Evolutionary conservation across 2,329 filamentous ascomycete genomes (phyloP).

Genomic region (Aspergillus pseudotamarii): DNA sequence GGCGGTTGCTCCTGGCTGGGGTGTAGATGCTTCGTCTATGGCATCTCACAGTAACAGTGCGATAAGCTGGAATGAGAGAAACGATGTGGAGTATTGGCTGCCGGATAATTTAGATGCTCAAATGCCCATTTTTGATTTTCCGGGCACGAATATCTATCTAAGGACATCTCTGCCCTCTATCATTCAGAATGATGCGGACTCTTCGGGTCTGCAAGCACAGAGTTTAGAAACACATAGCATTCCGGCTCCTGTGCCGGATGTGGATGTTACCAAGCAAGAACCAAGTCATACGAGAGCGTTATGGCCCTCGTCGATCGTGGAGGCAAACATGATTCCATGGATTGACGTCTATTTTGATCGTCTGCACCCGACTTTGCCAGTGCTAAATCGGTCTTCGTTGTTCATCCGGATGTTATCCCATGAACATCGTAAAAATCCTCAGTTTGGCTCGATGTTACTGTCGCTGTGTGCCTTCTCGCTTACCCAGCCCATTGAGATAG

Average conservation of each 20-base stretch:
- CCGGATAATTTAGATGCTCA: slow-evolving; percentile 38
- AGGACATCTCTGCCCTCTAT: slow-evolving; percentile 39
- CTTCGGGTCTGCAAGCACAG: slow-evolving; percentile 24
- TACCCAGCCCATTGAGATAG: slow-evolving; percentile 49
- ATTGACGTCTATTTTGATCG: slow-evolving; percentile 50
- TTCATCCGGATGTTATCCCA: slow-evolving; percentile 46
- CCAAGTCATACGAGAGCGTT: slow-evolving; percentile 29
- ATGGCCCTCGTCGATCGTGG: slow-evolving; percentile 44
- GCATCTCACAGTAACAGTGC: slow-evolving; percentile 24
- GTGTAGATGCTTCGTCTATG: slow-evolving; percentile 23
- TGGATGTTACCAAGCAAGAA: slow-evolving; percentile 18
- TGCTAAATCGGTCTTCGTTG: slow-evolving; percentile 44
- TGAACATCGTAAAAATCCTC: slow-evolving; percentile 47
- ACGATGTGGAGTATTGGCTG: slow-evolving; percentile 39
- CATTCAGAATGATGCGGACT: slow-evolving; percentile 28
- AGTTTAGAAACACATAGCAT: slow-evolving; percentile 22
- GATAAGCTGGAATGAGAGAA: slow-evolving; percentile 31
- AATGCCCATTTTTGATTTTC: slow-evolving; percentile 36
- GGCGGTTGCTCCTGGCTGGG: slow-evolving; percentile 27
- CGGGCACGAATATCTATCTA: slow-evolving; percentile 40
- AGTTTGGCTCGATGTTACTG: slow-evolving; percentile 49
- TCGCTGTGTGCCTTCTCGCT: slow-evolving; percentile 48
- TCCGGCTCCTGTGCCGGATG: slow-evolving; percentile 20
- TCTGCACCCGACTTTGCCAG: slow-evolving; percentile 46
- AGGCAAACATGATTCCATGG: slow-evolving; percentile 45